Percentiles rank a stretch among this genome's conserved stretches.
phyloP scores from a whole-genome alignment of 768 basidiomycete genomes.

The Calocera cornea region DNA sequence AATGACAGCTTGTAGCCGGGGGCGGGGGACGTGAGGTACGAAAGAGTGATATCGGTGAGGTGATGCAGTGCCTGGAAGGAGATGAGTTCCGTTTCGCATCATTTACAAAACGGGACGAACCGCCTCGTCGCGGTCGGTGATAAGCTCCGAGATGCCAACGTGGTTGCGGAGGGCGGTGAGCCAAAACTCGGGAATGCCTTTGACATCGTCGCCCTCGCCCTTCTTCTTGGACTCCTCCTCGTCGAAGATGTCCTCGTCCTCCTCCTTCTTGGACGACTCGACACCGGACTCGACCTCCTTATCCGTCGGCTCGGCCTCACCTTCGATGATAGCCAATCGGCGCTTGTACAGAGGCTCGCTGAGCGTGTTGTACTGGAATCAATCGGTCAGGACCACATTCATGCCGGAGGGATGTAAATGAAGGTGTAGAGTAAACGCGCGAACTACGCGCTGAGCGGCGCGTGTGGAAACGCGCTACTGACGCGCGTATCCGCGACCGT shows the following conservation, averaged over 20 bases:
- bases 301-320: conserved; percentile 51
- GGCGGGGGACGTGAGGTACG: conserved; percentile 47
- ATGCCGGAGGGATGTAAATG: too few species aligned
- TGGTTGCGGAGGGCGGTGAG: conserved; percentile 92
- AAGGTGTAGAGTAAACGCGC: too few species aligned
- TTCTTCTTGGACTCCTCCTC: conserved; percentile 27
- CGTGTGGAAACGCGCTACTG: background rate
- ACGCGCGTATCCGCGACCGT: conserved; percentile 1
- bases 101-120: conserved; percentile 15
- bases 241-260: conserved; percentile 46
- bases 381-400: background rate
- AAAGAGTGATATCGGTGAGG: conserved; percentile 65
- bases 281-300: conserved; percentile 79
- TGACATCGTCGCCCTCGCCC: conserved; percentile 19
- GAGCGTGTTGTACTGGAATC: conserved; percentile 27
- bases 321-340: conserved; percentile 69
- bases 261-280: conserved; percentile 56
- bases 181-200: conserved; percentile 91
- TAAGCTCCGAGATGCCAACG: conserved; percentile 66
- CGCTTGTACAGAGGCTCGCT: conserved; percentile 71
- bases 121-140: conserved; percentile 79
- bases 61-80: conserved; percentile 57
- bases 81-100: background rate
- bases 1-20: conserved; percentile 90
- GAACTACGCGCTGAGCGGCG: too few species aligned